These are phyloP conservation scores for Cochlearia excelsa DNA, from an alignment of 345 rosid genomes.

Conservation along the genomic window DNA sequence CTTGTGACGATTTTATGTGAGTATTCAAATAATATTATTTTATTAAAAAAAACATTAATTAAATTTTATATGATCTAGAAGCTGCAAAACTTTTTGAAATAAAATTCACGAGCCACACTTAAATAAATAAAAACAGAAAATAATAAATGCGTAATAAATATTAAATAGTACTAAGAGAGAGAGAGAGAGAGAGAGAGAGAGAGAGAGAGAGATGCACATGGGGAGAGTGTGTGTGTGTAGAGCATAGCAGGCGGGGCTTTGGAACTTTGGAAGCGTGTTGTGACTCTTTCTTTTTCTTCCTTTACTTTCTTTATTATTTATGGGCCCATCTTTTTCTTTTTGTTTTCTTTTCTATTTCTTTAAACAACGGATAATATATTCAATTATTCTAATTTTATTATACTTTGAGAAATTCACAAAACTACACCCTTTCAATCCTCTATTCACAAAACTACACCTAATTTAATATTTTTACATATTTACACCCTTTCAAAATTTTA, in stretches of 20 bases:
- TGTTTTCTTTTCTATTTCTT: background rate
- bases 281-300: constrained; percentile 32
- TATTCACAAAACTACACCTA: too few relatives aligned
- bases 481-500: too few relatives aligned
- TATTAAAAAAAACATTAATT: background rate
- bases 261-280: constrained; percentile 40
- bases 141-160: too few relatives aligned
- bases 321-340: constrained; percentile 24
- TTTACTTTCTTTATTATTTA: constrained; percentile 20
- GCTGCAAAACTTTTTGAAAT: too few relatives aligned
- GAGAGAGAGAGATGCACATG: constrained; percentile 34
- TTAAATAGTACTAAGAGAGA: too few relatives aligned
- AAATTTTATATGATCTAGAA: too few relatives aligned
- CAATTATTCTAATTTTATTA: too few relatives aligned
- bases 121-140: too few relatives aligned
- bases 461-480: too few relatives aligned
- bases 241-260: constrained; percentile 31
- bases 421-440: too few relatives aligned
- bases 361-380: too few relatives aligned
- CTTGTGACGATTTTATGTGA: constrained; percentile 16
- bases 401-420: too few relatives aligned
- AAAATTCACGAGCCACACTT: constrained; percentile 19
- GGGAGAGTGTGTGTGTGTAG: background rate
- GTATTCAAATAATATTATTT: background rate
- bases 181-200: background rate